Percentiles rank a stretch among this genome's conserved stretches.
Conservation (phyloP, 1,139 yeast species). For the Geotrichum klebahnii region DNA sequence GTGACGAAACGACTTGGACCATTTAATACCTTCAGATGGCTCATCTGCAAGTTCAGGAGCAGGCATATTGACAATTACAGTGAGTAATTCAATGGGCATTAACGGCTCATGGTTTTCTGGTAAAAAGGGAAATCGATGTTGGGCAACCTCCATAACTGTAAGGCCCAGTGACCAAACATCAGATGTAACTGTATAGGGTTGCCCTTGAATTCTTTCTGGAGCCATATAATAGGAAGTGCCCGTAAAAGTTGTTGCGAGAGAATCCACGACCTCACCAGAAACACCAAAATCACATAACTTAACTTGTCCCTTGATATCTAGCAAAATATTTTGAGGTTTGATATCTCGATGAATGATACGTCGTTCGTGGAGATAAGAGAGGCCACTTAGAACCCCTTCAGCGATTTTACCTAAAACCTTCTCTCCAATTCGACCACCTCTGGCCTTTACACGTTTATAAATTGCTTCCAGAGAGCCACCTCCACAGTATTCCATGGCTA, state of each 20-base stretch:
- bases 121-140: slow-evolving; percentile 73
- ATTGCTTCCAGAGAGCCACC: slow-evolving; percentile 87
- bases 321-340: slow-evolving; percentile 84
- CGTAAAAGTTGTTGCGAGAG: slow-evolving; percentile 91
- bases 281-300: slow-evolving; percentile 98
- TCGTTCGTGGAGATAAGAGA: slow-evolving; percentile 81
- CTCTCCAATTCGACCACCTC: slow-evolving; percentile 87
- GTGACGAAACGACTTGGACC: slow-evolving; percentile 81
- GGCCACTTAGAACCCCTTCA: slow-evolving; percentile 74
- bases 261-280: slow-evolving; percentile 91
- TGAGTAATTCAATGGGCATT: slow-evolving; percentile 81
- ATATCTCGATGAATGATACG: slow-evolving; percentile 84
- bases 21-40: slow-evolving; percentile 66
- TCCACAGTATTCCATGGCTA: slow-evolving; percentile 96
- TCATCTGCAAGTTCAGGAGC: slow-evolving; percentile 77
- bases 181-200: slow-evolving; percentile 87
- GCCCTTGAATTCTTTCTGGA: slow-evolving; percentile 93
- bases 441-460: slow-evolving; percentile 58
- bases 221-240: slow-evolving; percentile 99
- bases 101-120: slow-evolving; percentile 47
- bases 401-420: slow-evolving; percentile 88
- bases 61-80: slow-evolving; percentile 70
- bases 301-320: slow-evolving; percentile 72
- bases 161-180: slow-evolving; percentile 96
- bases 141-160: slow-evolving; percentile 86